Percentiles rank a stretch among this genome's conserved stretches.
Conservation (phyloP, 2,329 filamentous ascomycete species). For the Curvularia eragrostidis region DNA sequence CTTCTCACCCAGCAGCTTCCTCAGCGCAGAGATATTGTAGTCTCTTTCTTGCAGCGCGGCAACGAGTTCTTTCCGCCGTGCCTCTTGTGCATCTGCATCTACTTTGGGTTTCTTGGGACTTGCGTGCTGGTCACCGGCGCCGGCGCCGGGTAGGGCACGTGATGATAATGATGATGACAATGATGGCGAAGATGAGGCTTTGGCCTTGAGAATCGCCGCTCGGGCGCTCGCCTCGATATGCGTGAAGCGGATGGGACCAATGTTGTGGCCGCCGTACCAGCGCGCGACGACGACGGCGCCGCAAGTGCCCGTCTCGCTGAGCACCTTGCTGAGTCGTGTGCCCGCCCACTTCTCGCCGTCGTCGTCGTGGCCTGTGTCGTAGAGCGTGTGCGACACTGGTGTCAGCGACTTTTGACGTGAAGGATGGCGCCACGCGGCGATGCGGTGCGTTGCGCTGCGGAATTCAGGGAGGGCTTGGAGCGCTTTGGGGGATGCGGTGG, state of each 20-base stretch:
- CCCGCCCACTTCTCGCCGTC: constrained; percentile 63
- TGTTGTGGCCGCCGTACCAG: constrained; percentile 62
- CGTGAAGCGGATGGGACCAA: constrained; percentile 61
- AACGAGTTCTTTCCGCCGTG: constrained; percentile 49
- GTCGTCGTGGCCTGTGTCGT: constrained; percentile 58
- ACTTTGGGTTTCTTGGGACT: constrained; percentile 45
- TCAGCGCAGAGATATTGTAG: constrained; percentile 56
- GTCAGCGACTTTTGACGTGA: constrained; percentile 57
- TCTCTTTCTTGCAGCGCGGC: constrained; percentile 52
- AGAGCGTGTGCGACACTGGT: constrained; percentile 45
- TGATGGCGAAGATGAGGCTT: not conserved
- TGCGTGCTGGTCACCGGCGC: constrained; percentile 46
- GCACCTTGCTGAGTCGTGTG: constrained; percentile 55
- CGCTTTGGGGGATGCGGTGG: constrained; percentile 48
- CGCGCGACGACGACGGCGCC: constrained; percentile 61
- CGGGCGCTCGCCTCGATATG: constrained; percentile 60
- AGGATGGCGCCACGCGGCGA: constrained; percentile 59
- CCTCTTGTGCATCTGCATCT: constrained; percentile 36
- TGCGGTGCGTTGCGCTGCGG: constrained; percentile 57
- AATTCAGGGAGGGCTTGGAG: constrained; percentile 56
- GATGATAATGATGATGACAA: not conserved
- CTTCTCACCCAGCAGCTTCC: constrained; percentile 55
- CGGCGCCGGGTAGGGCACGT: not conserved
- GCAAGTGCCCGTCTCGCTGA: constrained; percentile 53
- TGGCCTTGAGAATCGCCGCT: constrained; percentile 53